Evolutionary conservation across 257 asterid genomes (phyloP).

Genomic region (Penstemon davidsonii): DNA sequence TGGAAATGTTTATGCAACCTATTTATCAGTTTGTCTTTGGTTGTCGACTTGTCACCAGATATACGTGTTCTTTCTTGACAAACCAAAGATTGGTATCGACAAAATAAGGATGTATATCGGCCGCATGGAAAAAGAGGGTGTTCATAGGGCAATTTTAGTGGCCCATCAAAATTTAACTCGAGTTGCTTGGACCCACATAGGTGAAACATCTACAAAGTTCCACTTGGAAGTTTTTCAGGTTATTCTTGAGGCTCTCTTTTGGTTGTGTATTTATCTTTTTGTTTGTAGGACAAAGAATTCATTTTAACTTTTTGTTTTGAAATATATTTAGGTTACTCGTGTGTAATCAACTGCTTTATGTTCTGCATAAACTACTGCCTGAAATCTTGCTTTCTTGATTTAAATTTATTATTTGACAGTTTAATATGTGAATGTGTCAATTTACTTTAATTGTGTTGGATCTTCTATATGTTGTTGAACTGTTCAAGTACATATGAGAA

Average conservation of each 20-base stretch:
- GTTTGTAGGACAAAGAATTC: conserved; percentile 8
- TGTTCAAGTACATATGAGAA: background rate
- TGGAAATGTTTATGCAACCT: background rate
- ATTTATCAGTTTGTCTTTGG: conserved; percentile 8
- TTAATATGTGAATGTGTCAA: background rate
- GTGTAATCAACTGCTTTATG: background rate
- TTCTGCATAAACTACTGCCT: background rate
- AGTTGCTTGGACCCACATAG: conserved; percentile 56
- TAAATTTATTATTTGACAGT: background rate
- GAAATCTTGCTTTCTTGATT: background rate
- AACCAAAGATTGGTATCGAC: conserved; percentile 72
- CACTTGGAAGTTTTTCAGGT: conserved; percentile 92
- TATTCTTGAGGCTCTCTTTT: conserved; percentile 23
- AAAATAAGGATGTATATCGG: conserved; percentile 66
- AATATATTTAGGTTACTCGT: background rate
- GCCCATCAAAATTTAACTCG: conserved; percentile 83
- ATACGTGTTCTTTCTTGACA: conserved; percentile 83
- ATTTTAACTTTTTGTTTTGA: background rate
- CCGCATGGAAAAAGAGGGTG: conserved; percentile 70
- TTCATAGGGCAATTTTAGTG: conserved; percentile 65
- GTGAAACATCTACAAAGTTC: conserved; percentile 74
- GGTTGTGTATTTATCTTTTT: conserved; percentile 6
- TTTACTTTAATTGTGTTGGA: background rate
- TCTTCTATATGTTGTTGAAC: conserved; percentile 1
- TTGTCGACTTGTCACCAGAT: conserved; percentile 45